Base-by-base conservation (phyloP, 177 flowering plant species). In the Vitis hybrid region DNA sequence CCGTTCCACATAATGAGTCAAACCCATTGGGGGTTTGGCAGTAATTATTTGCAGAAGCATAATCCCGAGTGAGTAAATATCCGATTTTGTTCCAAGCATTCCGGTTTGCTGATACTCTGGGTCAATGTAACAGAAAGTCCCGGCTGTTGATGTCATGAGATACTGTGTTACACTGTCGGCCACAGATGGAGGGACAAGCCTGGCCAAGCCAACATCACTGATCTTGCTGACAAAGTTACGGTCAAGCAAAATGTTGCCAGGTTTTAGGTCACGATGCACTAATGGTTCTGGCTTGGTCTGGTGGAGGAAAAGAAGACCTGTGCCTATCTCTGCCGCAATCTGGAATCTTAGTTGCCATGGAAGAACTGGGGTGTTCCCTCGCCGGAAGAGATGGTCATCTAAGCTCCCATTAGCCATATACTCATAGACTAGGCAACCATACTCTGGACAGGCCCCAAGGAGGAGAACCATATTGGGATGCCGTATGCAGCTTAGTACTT, bases 381-480 rank as follows among this genome's bases (percentile, higher is more conserved):
- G 66, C n/a, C 75, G 59, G 67, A 84, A 80, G 59, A 86, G 90
- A 20, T 87, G 71, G 61, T 85, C 87, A 3, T 85, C 89, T 63
- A 85, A 70, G 74, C 89, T 85, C 17, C 87, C 88, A 64, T 84
- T 83, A 2, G 81, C 84, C 87, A 84, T 81, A 78, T 81, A 83
- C 59, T 86, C 89, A 50, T 86, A 86, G 46, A 86, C 86, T 7
- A 86, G 81, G 76, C 87, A 82, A 24, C 89, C 86, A 32, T 78
- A 83, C 71, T 83, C 86, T 2, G 88, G 88, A 74, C 86, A 83
- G 50, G 88, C 88, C 72, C 89, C 89, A 11, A 86, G 82, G 24
- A 86, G 89, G 69, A 86, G 86, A 53, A 86, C 89, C 84, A 86
- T 83, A 78, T 86, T 86, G 30, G 89, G 89, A 73, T 86, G 89